Base-by-base conservation (phyloP, 371 early-diverging fungal species). In the Umbelopsis sp. region DNA sequence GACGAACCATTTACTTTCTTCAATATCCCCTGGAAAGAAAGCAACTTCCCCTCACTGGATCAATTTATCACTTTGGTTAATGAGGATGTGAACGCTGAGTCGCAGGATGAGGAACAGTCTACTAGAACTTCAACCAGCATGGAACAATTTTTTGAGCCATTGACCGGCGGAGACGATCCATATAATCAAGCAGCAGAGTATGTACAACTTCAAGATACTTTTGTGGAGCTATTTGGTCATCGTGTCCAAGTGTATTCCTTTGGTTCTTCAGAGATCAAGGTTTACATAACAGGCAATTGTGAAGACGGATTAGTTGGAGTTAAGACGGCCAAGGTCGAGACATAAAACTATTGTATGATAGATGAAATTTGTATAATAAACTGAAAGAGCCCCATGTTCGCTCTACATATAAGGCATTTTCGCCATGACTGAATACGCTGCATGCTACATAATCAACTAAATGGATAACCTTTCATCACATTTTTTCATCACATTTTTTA, bases 141-240 rank as follows among this genome's bases (percentile, higher is more conserved):
- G 44, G 67, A 50, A 20, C n/a, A 11, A 20, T 67, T 67, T 41
- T 67, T 67, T 52, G 67, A 67, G 38, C 67, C 67, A 35, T 41
- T 67, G 24, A 53, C 53, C 4, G 38, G 53, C 37, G 57, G 67
- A 24, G 35, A 50, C 20, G 67, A 67, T n/a, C 67, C 67, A 3
- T 67, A 51, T 44, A 67, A 67, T 53, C 67, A 67, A 44, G 44
- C 37, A 14, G 51, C 37, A 7, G 14, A 53, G 20, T 67, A 38
- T 20, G 38, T 67, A 20, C 52, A 53, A 14, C 67, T 67, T 35
- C 67, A 67, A n/a, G 67, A 67, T 53, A 24, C 67, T 14, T 52
- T 67, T 7, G 67, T 67, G 0, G 67, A 52, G 44, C 35, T 44
- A 2, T 67, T 67, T 37, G 67, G 67, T 7, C 24, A 67, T 38